Percentiles rank a stretch among this genome's conserved stretches.
These are phyloP conservation scores for Elsinoe arachidis DNA, from an alignment of 2,329 filamentous ascomycete genomes.

Conservation along the genomic window DNA sequence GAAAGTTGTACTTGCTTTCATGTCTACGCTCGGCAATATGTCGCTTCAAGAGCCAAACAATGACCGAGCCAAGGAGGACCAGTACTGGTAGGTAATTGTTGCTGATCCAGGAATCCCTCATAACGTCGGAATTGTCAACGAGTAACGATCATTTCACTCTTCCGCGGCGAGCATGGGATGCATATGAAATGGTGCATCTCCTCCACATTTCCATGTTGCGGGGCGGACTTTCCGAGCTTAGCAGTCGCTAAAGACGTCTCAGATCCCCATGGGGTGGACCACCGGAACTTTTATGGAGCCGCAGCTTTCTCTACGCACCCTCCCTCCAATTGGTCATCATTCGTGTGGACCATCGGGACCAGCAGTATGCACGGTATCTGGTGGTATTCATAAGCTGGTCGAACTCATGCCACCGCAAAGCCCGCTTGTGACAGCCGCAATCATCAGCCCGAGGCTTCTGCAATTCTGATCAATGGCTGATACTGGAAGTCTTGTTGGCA, in stretches of 20 bases:
- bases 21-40: not conserved
- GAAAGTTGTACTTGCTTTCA: slow-evolving; percentile 1
- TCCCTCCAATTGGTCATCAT: too few species aligned
- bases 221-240: not conserved
- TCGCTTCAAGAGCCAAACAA: not conserved
- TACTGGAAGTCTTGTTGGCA: slow-evolving; percentile 12
- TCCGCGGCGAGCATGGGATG: not conserved
- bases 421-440: too few species aligned
- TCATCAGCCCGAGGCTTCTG: too few species aligned
- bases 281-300: not conserved
- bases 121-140: too few species aligned
- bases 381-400: too few species aligned
- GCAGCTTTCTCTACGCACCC: too few species aligned
- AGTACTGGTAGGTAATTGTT: not conserved
- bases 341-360: too few species aligned
- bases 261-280: not conserved
- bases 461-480: not conserved
- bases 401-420: too few species aligned
- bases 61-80: not conserved
- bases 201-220: not conserved
- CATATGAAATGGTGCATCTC: not conserved
- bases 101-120: not conserved
- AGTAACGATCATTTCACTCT: not conserved
- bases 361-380: too few species aligned
- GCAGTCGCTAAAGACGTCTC: not conserved